A percentile compares a stretch with the other conserved stretches of the same genome.
Conservation (phyloP, 2,329 filamentous ascomycete genomes). For the Thelonectria rubi region DNA sequence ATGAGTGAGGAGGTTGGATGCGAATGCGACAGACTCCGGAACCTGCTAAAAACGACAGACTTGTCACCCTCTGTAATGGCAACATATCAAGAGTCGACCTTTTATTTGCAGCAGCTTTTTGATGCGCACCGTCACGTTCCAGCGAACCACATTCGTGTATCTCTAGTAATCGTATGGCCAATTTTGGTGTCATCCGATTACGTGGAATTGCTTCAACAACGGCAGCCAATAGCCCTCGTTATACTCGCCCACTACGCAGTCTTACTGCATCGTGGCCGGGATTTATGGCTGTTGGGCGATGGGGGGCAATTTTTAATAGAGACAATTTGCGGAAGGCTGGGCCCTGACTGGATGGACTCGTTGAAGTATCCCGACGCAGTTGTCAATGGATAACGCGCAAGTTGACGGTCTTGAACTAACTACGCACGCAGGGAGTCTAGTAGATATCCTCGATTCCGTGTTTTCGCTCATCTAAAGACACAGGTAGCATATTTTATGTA, state of each 20-base stretch:
- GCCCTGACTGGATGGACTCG: constrained; percentile 25
- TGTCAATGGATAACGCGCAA: not conserved
- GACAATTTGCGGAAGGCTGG: constrained; percentile 19
- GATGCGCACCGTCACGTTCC: not conserved
- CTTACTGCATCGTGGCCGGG: constrained; percentile 4
- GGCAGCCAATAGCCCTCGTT: constrained; percentile 13
- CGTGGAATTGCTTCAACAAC: not conserved
- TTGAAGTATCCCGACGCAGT: not conserved
- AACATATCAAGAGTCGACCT: not conserved
- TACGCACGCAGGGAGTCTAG: too few relatives aligned
- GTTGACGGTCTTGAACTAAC: too few relatives aligned
- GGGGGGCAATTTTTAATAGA: constrained; percentile 21
- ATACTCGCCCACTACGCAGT: not conserved
- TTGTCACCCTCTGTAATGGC: not conserved
- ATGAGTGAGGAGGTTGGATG: not conserved
- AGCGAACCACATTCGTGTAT: not conserved
- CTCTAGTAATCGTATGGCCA: constrained; percentile 32
- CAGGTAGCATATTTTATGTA: too few relatives aligned
- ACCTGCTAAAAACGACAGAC: not conserved
- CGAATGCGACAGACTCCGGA: not conserved
- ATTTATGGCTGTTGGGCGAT: constrained; percentile 25
- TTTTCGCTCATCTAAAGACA: too few relatives aligned
- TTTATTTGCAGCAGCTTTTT: not conserved
- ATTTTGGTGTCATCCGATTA: constrained; percentile 21
- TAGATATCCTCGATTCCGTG: too few relatives aligned